phyloP scores from a whole-genome alignment of 2,329 filamentous ascomycete genomes.

The Colletotrichum limetticola region DNA sequence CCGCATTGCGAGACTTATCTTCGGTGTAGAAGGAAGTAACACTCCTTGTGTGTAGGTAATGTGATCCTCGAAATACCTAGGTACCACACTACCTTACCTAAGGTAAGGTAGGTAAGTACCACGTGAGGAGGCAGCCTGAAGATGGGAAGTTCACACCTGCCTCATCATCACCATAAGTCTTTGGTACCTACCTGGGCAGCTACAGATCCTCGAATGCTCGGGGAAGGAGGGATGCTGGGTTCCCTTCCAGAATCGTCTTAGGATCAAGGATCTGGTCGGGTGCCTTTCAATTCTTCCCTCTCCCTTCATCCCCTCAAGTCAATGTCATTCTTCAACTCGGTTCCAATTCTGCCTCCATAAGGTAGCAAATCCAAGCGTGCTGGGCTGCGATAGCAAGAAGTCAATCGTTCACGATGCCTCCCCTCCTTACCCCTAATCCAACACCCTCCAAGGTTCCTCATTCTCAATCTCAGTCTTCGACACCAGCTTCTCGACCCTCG shows the following conservation, averaged over 20 bases:
- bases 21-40: not conserved
- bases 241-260: not conserved
- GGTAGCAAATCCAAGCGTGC: not conserved
- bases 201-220: not conserved
- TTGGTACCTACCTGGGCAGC: not conserved
- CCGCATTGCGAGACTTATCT: not conserved
- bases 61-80: no score
- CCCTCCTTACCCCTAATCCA: not conserved
- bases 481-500: not conserved
- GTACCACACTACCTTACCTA: no score
- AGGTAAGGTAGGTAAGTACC: no score
- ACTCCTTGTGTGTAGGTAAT: not conserved
- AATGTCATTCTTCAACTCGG: not conserved
- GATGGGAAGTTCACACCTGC: not conserved
- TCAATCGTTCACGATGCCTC: not conserved
- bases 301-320: not conserved
- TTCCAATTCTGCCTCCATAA: not conserved
- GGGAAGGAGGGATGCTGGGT: not conserved
- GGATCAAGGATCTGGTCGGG: not conserved
- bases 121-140: not conserved
- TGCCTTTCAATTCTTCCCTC: not conserved
- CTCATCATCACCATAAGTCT: not conserved
- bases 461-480: not conserved
- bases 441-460: not conserved
- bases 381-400: not conserved